Conservation (phyloP, 2,329 filamentous ascomycete species). For the Fusarium pseudonygamai region DNA sequence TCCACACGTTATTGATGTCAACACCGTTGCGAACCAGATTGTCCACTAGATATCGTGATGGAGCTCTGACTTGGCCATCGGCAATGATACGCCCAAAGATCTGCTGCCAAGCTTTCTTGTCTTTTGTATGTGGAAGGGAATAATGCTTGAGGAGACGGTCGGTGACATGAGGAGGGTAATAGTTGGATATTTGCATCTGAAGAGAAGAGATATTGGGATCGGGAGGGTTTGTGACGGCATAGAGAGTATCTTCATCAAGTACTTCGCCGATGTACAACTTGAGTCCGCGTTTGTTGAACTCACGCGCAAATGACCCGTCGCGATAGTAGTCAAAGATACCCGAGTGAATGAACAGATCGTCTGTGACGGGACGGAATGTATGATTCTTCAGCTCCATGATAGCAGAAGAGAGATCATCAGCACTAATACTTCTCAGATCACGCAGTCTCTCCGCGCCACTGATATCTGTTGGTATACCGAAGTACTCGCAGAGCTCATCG, state of each 20-base stretch:
- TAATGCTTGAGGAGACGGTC: constrained; percentile 14
- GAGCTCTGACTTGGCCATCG: constrained; percentile 13
- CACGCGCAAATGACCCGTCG: neutral
- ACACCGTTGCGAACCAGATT: constrained; percentile 3
- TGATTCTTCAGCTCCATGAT: constrained; percentile 5
- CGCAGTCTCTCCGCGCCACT: neutral
- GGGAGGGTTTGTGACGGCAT: constrained; percentile 6
- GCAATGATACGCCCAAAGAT: neutral
- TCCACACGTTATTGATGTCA: neutral
- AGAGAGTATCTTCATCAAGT: constrained; percentile 1
- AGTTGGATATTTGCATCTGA: neutral
- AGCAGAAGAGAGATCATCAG: neutral
- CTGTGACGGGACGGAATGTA: neutral
- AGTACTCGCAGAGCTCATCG: constrained; percentile 8
- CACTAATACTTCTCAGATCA: neutral
- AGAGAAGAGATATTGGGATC: neutral
- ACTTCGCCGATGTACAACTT: constrained; percentile 9
- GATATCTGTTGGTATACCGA: neutral
- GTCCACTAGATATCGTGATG: constrained; percentile 3
- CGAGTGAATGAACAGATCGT: neutral
- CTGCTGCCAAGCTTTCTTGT: constrained; percentile 1
- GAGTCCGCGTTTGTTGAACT: neutral
- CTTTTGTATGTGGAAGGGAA: neutral
- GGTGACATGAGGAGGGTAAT: neutral
- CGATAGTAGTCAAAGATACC: constrained; percentile 17